These are phyloP conservation scores for Trichoderma reesei DNA, from an alignment of 495 filamentous ascomycete genomes.

Conservation along the genomic window DNA sequence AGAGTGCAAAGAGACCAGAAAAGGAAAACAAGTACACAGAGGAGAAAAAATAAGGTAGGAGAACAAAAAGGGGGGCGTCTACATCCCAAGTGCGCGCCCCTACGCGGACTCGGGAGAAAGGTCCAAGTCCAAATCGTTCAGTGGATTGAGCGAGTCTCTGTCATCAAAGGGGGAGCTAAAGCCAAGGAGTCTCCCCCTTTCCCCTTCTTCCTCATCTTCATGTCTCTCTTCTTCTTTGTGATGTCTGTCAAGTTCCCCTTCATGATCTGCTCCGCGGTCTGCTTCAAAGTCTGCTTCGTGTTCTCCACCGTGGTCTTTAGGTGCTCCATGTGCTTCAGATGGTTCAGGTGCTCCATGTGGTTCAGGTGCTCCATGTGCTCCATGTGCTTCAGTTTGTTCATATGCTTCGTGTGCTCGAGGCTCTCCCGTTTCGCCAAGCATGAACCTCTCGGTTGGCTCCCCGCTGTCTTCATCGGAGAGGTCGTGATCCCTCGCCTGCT, in stretches of 20 bases:
- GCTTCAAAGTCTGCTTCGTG: no score
- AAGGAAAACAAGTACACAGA: not conserved
- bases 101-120: not conserved
- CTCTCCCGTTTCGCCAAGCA: no score
- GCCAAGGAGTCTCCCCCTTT: not conserved
- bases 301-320: no score
- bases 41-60: not conserved
- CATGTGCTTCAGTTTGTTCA: no score
- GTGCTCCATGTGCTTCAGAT: no score
- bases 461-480: slow-evolving; percentile 10
- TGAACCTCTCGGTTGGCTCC: slow-evolving; percentile 11
- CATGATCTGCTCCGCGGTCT: no score
- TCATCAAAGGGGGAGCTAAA: not conserved
- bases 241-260: no score
- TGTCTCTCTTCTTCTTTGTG: not conserved
- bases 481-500: not conserved
- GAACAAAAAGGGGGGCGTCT: not conserved
- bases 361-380: no score
- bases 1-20: not conserved
- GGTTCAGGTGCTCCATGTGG: no score
- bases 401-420: no score
- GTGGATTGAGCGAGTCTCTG: not conserved
- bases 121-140: not conserved
- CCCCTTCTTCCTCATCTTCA: slow-evolving; percentile 11
- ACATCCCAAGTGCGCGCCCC: not conserved